Base-by-base conservation (phyloP, 75 land plant genomes). In the Ceratopteris richardii region DNA sequence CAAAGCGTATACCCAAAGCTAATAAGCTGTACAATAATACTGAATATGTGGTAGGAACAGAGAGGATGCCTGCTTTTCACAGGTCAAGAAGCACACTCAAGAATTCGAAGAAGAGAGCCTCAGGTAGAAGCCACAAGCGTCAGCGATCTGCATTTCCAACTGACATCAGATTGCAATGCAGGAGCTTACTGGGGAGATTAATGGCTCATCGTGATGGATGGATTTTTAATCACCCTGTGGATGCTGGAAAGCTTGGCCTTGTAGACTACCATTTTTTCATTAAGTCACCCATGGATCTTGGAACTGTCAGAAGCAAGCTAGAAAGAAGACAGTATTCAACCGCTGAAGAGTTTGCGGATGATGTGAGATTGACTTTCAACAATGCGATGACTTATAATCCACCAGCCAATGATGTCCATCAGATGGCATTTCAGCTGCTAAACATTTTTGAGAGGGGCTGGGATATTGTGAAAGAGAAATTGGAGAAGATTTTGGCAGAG, bases 211-310 rank as follows among this genome's bases (percentile, higher is more conserved):
- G 77, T 62, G 53, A 68, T 31, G 78, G 66, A 1, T 73, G 73
- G 74, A 58, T 77, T 25, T 92, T 92, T 68, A 78, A 84, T 43
- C 29, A 43, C 1, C 97, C 95, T 9, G 97, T 92, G 25, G 97
- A 92, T 66, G 80, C 72, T 0, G 74, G 63, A 14, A 76, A 69
- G 30, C 51, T 85, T 58, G 77, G 76, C 3, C 68, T 92, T 5
- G 84, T 77, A 44, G 97, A 92, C 37, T 92, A 92, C 66, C 57
- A 72, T 29, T 47, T 60, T 19, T 75, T 92, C 3, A 75, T 92
- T 16, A 64, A 46, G 44, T 20, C 30, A 17, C 73, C 73, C 30
- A 71, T 71, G 73, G 73, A 71, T 47, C 61, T 71, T 31, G 68
- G 68, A 4, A 63, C 67, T 19, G 29, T 71, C 0, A 44, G 52